Conservation (phyloP, 495 filamentous ascomycete species). For the Penicillium cataractarum region DNA sequence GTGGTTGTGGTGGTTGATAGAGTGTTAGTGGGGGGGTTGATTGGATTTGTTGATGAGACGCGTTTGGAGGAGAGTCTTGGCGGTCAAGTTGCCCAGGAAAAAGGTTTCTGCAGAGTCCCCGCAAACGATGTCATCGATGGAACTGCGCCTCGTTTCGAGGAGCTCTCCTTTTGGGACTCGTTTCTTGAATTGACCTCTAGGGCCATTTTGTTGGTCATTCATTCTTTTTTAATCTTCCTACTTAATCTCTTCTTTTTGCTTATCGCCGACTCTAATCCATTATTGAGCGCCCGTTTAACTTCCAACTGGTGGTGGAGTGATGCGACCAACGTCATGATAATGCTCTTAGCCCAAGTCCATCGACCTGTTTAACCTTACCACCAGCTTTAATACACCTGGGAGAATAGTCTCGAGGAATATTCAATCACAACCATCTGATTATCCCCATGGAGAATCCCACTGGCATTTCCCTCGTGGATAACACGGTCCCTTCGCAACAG, state of each 20-base stretch:
- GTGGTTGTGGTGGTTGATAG: slow-evolving; percentile 2
- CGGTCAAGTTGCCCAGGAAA: background rate
- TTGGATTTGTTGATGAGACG: slow-evolving; percentile 11
- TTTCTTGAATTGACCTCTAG: background rate
- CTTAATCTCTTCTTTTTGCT: background rate
- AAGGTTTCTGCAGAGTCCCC: slow-evolving; percentile 15
- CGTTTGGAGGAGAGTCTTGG: slow-evolving; percentile 18
- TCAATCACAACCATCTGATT: background rate
- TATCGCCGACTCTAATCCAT: background rate
- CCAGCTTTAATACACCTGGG: background rate
- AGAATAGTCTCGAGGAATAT: background rate
- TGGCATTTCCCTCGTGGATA: slow-evolving; percentile 45
- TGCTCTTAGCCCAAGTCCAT: slow-evolving; percentile 5
- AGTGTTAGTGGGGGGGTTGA: background rate
- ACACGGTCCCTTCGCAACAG: slow-evolving; percentile 39
- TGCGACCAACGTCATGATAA: slow-evolving; percentile 8
- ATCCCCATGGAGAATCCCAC: slow-evolving; percentile 29
- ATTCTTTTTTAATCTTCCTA: background rate
- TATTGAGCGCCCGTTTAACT: background rate
- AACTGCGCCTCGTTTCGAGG: background rate
- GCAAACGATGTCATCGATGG: slow-evolving; percentile 44
- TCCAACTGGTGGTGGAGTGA: slow-evolving; percentile 12
- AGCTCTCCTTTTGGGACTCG: background rate
- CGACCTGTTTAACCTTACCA: background rate
- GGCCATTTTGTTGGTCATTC: background rate